Percentiles rank a stretch among this genome's conserved stretches.
Conservation (phyloP, 306 rosid genomes). For the Gleditsia sinensis region DNA sequence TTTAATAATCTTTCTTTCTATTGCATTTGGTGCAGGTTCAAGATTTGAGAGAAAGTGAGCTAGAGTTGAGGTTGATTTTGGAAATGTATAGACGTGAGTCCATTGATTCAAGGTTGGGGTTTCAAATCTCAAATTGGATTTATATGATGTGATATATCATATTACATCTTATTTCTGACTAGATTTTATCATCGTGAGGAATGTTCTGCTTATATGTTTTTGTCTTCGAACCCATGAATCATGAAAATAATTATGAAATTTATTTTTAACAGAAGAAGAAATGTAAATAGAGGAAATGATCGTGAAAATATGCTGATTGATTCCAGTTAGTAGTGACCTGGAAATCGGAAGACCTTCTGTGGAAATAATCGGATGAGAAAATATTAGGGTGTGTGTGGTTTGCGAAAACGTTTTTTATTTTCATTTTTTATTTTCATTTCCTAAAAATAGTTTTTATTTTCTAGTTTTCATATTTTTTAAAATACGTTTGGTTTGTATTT, state of each 20-base stretch:
- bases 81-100: conserved; percentile 88
- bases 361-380: too few relatives aligned
- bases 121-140: conserved; percentile 17
- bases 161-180: background rate
- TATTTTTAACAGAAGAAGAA: background rate
- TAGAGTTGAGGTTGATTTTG: conserved; percentile 70
- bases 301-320: too few relatives aligned
- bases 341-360: too few relatives aligned
- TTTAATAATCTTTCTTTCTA: background rate
- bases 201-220: background rate
- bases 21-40: conserved; percentile 59
- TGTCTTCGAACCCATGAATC: background rate
- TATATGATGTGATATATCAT: conserved; percentile 16
- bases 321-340: too few relatives aligned
- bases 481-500: too few relatives aligned
- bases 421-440: too few relatives aligned
- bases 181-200: background rate
- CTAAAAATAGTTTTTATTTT: too few relatives aligned
- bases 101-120: conserved; percentile 78
- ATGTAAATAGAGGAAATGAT: background rate
- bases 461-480: too few relatives aligned
- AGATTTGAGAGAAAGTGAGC: conserved; percentile 57
- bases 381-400: too few relatives aligned
- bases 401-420: too few relatives aligned
- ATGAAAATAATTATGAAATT: background rate